Evolutionary conservation across 148 eudicot species (phyloP), one percentile per base, ranked within the genome.

Genomic region (Cornus controversa): DNA sequence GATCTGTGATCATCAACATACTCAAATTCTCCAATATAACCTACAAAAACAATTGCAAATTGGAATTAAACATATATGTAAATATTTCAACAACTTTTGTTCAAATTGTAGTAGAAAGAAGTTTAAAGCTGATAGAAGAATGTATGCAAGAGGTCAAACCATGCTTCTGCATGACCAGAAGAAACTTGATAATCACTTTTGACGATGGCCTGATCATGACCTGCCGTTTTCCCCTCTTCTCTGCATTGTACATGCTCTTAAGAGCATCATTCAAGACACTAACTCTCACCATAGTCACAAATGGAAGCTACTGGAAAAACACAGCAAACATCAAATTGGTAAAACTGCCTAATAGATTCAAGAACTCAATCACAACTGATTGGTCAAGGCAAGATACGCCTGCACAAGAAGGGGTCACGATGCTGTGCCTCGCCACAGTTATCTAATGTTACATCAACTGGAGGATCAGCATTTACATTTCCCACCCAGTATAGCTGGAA

Each of bases 181-280:
- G 87, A 80, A 87, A 85, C 85, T 89, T 89, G 82, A 89, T 85
- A 25, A 87, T 80, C 71, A 89, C 92, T 84, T 90, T 90, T 28
- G 89, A 89, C 3, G 89, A 87, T 63, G 89, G 89, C 81, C 92
- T 82, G n/a, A 87, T 85, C 86, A 90, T 82, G 72, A 87, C 92
- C 84, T 87, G 90, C 66, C 90, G 73, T 50, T 90, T 86, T 42
- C 93, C 93, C 71, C 87, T 78, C 83, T 87, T 87, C 74, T 90
- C 89, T 4, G 90, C 92, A 80, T 89, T 89, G 70, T 87, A 87
- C 88, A 89, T 89, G 77, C 85, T 83, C 86, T 89, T 87, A 23
- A 87, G 86, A 73, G 88, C 90, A 81, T 87, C 92, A 71, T 89
- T 89, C 82, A 89, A 27, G 63, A 89, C 92, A 73, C 92, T 89